Evolutionary conservation across 2,329 filamentous ascomycete species (phyloP), one percentile per base, ranked within the genome.

Genomic region (Beauveria sp.): DNA sequence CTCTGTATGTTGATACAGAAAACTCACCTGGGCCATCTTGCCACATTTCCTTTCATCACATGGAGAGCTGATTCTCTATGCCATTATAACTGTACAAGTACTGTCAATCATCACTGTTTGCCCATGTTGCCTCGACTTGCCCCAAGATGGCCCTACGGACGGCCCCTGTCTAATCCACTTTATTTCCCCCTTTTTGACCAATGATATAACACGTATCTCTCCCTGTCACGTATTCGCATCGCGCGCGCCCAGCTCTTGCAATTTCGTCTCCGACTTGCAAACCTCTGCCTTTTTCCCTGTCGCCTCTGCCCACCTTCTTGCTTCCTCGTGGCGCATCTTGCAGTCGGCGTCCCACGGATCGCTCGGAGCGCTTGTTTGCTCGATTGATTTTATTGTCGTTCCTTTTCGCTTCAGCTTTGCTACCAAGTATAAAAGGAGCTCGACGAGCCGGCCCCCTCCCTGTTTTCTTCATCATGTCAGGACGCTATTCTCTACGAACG

Each of bases 401-500:
- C 9, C 34, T 45, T 31, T 52, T 22, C 34, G 57, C 48, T 60
- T 45, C 48, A 24, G 12, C 46, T 43, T 59, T 24, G 48, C 38
- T 8, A 54, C 14, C 40, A 45, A 38, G 34, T 42, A 60, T 53
- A 61, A 62, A 59, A 57, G 10, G 54, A 61, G 59, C 9, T 38
- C 49, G 40, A 38, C 42, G 59, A 55, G 48, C 38, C 31, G n/a
- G 31, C 16, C 20, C 26, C 49, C 22, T 48, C 40, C 50, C 42
- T 49, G n/a, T 38, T 38, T 18, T 49, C 18, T 6, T 12, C 31
- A 71, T 64, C 31, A 76, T 76, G 74, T 71, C 74, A 46, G 68
- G 68, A 58, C 72, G 74, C 64, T 76, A 76, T 66, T 76, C 74
- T 54, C 64, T 76, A 57, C 70, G 74, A 63, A 70, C 75, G 63